Percentiles rank a stretch among this genome's conserved stretches.
These are phyloP conservation scores for Fusarium paranaense DNA, from an alignment of 2,329 filamentous ascomycete species.

Conservation along the genomic window DNA sequence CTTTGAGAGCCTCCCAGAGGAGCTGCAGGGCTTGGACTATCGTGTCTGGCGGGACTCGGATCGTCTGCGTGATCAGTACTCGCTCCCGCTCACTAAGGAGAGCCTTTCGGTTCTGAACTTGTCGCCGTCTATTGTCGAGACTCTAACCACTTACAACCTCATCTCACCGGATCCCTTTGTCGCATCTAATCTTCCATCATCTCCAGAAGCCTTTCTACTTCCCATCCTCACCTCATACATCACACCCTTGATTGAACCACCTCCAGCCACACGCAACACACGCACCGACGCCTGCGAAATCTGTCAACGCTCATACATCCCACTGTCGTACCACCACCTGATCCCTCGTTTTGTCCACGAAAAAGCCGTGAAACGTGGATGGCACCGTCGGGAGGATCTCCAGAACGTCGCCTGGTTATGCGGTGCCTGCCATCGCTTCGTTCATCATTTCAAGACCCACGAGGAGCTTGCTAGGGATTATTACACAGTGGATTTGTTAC, in stretches of 20 bases:
- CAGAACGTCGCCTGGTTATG: slow-evolving; percentile 90
- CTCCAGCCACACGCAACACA: slow-evolving; percentile 72
- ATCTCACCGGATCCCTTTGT: slow-evolving; percentile 56
- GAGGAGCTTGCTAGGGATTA: slow-evolving; percentile 81
- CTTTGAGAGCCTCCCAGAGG: slow-evolving; percentile 72
- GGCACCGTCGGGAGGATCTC: slow-evolving; percentile 80
- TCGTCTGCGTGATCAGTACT: slow-evolving; percentile 65
- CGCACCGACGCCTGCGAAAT: slow-evolving; percentile 76
- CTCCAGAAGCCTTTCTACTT: slow-evolving; percentile 67
- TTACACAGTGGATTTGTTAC: slow-evolving; percentile 78
- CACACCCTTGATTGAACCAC: slow-evolving; percentile 65
- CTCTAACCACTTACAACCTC: slow-evolving; percentile 74
- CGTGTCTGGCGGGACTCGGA: slow-evolving; percentile 57
- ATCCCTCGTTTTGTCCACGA: slow-evolving; percentile 83
- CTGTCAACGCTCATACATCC: slow-evolving; percentile 79
- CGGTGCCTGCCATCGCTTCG: slow-evolving; percentile 84
- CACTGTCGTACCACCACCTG: slow-evolving; percentile 85
- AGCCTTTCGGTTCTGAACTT: slow-evolving; percentile 66
- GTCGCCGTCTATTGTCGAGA: slow-evolving; percentile 69
- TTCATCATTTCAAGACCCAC: slow-evolving; percentile 80
- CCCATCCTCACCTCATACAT: slow-evolving; percentile 75
- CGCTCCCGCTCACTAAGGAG: slow-evolving; percentile 66
- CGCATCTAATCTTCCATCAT: slow-evolving; percentile 51
- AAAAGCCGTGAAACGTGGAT: slow-evolving; percentile 80
- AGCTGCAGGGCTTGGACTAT: slow-evolving; percentile 73